A percentile compares a stretch with the other conserved stretches of the same genome.
Conservation (phyloP, 495 filamentous ascomycete species). For the Aspergillus biplanus region DNA sequence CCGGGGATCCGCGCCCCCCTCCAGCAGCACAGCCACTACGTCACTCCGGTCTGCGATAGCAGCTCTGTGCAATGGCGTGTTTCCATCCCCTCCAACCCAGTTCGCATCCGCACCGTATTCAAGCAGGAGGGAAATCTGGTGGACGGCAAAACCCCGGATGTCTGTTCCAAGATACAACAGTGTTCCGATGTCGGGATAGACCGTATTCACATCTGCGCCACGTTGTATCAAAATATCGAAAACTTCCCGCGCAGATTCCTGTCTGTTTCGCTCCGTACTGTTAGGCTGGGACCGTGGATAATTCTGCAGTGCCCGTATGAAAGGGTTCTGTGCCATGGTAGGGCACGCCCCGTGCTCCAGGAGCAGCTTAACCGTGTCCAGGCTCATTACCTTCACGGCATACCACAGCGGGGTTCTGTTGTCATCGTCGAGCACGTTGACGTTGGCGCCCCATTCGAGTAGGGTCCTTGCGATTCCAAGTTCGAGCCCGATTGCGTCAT, state of each 20-base stretch:
- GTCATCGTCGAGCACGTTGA: neutral
- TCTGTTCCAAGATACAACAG: neutral
- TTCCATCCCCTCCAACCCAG: neutral
- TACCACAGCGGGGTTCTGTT: neutral
- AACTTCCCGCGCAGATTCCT: neutral
- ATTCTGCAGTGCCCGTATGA: neutral
- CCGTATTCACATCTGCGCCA: neutral
- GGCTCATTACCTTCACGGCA: neutral
- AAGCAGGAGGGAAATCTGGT: neutral
- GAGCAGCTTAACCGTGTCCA: neutral
- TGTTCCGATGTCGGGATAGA: neutral
- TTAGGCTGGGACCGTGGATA: too few species aligned
- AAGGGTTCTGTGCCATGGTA: too few species aligned
- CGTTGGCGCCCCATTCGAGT: neutral
- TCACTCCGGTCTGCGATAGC: neutral
- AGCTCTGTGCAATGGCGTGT: neutral
- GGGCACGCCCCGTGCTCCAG: neutral
- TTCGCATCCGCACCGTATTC: neutral
- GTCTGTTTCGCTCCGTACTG: neutral
- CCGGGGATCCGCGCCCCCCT: neutral
- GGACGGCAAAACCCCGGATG: neutral
- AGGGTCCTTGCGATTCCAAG: neutral
- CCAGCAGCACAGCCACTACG: neutral
- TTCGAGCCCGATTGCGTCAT: too few species aligned
- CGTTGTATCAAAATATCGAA: neutral